A percentile compares a stretch with the other conserved stretches of the same genome.
Conservation (phyloP, 2,329 filamentous ascomycete species). For the Nakataea oryzae region DNA sequence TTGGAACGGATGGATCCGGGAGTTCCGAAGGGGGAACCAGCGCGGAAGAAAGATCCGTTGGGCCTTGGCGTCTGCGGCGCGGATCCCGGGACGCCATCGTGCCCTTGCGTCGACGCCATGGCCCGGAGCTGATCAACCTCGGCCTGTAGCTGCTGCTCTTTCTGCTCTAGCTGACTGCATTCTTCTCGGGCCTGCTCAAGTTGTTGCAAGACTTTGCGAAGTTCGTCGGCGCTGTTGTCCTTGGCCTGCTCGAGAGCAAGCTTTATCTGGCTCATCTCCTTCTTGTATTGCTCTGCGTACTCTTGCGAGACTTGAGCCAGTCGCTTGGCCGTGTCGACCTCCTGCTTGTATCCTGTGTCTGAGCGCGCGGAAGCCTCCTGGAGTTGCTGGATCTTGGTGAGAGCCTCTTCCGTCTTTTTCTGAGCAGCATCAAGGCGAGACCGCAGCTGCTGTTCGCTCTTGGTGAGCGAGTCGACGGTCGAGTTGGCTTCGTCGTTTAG, state of each 20-base stretch:
- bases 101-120: constrained; percentile 26
- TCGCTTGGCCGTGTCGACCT: constrained; percentile 70
- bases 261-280: constrained; percentile 60
- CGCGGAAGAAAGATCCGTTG: constrained; percentile 44
- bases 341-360: constrained; percentile 79
- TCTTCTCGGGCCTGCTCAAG: constrained; percentile 43
- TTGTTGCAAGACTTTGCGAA: constrained; percentile 44
- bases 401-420: constrained; percentile 75
- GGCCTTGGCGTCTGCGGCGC: constrained; percentile 49
- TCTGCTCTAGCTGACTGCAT: constrained; percentile 33
- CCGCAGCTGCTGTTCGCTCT: constrained; percentile 70
- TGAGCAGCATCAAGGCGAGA: constrained; percentile 75
- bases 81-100: constrained; percentile 29
- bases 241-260: constrained; percentile 58
- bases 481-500: constrained; percentile 77
- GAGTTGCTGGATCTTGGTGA: constrained; percentile 73
- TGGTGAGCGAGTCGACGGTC: constrained; percentile 65
- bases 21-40: constrained; percentile 52
- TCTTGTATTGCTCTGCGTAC: constrained; percentile 18
- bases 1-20: constrained; percentile 47
- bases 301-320: constrained; percentile 56
- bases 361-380: constrained; percentile 72
- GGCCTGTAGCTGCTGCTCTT: constrained; percentile 37
- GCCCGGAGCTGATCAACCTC: constrained; percentile 44
- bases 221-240: constrained; percentile 54